Evolutionary conservation across 2,329 filamentous ascomycete genomes (phyloP).

Genomic region (Lecanicillium sp.): DNA sequence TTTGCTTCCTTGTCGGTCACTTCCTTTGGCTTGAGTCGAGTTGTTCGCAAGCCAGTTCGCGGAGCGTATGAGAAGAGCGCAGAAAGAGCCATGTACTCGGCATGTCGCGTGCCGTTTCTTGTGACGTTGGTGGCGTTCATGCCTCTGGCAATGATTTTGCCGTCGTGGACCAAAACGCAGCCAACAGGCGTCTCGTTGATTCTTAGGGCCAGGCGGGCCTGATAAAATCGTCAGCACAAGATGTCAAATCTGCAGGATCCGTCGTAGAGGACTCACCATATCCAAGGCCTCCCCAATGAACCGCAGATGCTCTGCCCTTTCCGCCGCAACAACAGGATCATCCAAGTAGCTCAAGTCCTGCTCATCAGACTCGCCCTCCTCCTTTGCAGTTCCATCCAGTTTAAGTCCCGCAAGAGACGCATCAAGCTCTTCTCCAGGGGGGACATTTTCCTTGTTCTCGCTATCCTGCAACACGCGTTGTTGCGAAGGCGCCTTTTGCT

Average conservation of each 20-base stretch:
- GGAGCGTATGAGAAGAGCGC: conserved; percentile 39
- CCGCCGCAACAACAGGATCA: conserved; percentile 21
- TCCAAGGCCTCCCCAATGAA: conserved; percentile 83
- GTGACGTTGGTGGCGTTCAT: conserved; percentile 97
- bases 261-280: conserved; percentile 63
- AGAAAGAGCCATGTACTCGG: conserved; percentile 82
- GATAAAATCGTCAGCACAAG: conserved; percentile 14
- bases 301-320: conserved; percentile 26
- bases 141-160: conserved; percentile 72
- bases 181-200: conserved; percentile 94
- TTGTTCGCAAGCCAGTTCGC: conserved; percentile 20
- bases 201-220: conserved; percentile 78
- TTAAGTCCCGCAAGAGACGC: conserved; percentile 2
- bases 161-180: conserved; percentile 81
- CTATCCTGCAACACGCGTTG: not conserved
- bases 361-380: conserved; percentile 2
- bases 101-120: conserved; percentile 85
- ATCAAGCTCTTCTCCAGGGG: not conserved
- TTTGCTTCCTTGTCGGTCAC: conserved; percentile 15
- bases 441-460: conserved; percentile 9
- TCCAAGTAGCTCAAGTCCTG: conserved; percentile 6
- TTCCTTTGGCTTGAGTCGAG: conserved; percentile 25
- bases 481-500: conserved; percentile 21
- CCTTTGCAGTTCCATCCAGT: not conserved
- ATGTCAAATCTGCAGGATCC: too few relatives aligned